These are phyloP conservation scores for Hymenoscyphus occultus DNA, from an alignment of 2,329 filamentous ascomycete genomes.

Conservation along the genomic window DNA sequence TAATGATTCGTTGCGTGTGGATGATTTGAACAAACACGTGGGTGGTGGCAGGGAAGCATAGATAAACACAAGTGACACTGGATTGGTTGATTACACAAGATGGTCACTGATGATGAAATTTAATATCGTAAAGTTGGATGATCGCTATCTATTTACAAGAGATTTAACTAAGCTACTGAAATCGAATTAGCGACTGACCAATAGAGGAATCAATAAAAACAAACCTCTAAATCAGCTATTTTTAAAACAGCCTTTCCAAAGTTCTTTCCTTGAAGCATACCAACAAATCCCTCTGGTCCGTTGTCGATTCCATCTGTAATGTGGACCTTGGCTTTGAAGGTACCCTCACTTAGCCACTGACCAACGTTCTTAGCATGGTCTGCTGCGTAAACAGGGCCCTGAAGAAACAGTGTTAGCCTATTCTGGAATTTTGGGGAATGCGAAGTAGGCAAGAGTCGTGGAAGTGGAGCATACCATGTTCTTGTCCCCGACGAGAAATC, in stretches of 20 bases:
- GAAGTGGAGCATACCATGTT: constrained; percentile 44
- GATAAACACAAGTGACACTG: too few relatives aligned
- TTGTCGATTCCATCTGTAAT: constrained; percentile 67
- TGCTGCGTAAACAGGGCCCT: constrained; percentile 53
- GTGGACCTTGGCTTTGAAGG: constrained; percentile 58
- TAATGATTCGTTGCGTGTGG: too few relatives aligned
- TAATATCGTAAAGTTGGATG: too few relatives aligned
- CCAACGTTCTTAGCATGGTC: constrained; percentile 65
- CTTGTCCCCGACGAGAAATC: constrained; percentile 63
- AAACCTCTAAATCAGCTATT: constrained; percentile 41
- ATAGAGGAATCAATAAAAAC: not conserved
- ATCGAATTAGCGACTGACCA: not conserved
- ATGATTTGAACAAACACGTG: too few relatives aligned
- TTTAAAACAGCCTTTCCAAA: constrained; percentile 72
- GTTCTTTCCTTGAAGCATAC: constrained; percentile 67
- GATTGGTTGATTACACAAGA: too few relatives aligned
- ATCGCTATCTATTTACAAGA: not conserved
- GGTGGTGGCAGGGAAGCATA: too few relatives aligned
- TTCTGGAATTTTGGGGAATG: not conserved
- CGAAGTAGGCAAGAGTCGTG: not conserved
- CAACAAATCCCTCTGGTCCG: constrained; percentile 60
- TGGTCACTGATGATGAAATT: too few relatives aligned
- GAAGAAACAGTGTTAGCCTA: not conserved
- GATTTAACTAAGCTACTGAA: not conserved
- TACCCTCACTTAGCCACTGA: constrained; percentile 66